Base-by-base conservation (phyloP, 2,329 filamentous ascomycete genomes). In the Hypoxylon sp. region DNA sequence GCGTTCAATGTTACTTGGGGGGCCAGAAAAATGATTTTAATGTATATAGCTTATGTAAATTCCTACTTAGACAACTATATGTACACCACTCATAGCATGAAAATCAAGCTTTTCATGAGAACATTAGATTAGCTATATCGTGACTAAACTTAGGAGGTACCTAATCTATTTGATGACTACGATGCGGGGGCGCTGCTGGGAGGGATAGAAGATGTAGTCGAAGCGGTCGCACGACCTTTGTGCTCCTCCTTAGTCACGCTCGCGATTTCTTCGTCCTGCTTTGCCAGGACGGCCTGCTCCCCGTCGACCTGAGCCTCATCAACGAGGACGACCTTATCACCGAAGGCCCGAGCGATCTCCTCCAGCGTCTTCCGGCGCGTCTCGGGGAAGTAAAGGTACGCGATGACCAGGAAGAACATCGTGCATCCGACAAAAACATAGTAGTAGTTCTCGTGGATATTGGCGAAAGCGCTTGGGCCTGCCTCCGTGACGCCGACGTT, bases 381-480 rank as follows among this genome's bases (percentile, higher is more conserved):
- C 62, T 75, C 74, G 76, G 86, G 86, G 76, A 87, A 88, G 73
- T 83, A 88, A 55, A 87, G 80, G 73, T 85, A 88, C 0, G 83
- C 85, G 24, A 87, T 68, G 1, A 81, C 75, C 0, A 87, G 73
- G 76, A 87, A 88, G 76, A 87, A 82, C 0, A 78, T 27, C 1
- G 83, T 83, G 70, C 86, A 88, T 4, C 72, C 82, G 1, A 88
- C 85, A 66, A 88, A 88, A 17, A 88, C 86, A 66, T 88, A 88
- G 74, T 88, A 88, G 74, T 88, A 89, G 69, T 88, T 88, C 70
- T 88, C 82, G n/a, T 80, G 74, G 58, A 89, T 88, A 47, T 82
- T 87, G 13, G 84, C 84, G 70, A 88, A 88, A 0, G 86, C 86
- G 56, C 80, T 86, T 0, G 86, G 86, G 0, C 86, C 86, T 6